phyloP scores from a whole-genome alignment of 208 protist genomes.

The Leishmania amazonensis region DNA sequence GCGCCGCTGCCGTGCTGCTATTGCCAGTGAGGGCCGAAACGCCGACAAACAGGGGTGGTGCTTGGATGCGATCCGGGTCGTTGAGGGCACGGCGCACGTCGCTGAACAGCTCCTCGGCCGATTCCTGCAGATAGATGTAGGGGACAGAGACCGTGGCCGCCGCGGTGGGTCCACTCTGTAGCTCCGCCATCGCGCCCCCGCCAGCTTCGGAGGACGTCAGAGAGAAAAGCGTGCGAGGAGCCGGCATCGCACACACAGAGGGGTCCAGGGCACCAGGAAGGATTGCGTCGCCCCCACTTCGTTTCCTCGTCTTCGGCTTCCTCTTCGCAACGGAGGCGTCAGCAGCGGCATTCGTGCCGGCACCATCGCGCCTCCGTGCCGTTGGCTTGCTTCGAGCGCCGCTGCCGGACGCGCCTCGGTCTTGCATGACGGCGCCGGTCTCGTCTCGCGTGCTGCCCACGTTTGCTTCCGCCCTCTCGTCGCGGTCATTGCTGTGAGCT shows the following conservation, averaged over 20 bases:
- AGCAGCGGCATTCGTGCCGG: not conserved
- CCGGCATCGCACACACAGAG: not conserved
- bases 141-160: slow-evolving; percentile 30
- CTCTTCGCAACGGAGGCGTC: not conserved
- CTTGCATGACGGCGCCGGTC: not conserved
- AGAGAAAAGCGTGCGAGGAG: slow-evolving; percentile 49
- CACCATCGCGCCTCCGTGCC: slow-evolving; percentile 9
- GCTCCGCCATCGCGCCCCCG: slow-evolving; percentile 2
- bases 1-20: not conserved
- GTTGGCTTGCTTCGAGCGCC: slow-evolving; percentile 5
- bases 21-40: slow-evolving; percentile 24
- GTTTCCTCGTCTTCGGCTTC: slow-evolving; percentile 3
- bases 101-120: slow-evolving; percentile 44
- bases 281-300: not conserved
- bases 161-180: slow-evolving; percentile 18
- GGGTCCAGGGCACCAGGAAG: not conserved
- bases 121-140: slow-evolving; percentile 40
- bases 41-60: slow-evolving; percentile 79
- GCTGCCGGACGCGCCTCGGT: not conserved
- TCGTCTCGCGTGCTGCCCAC: slow-evolving; percentile 1
- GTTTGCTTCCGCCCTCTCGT: slow-evolving; percentile 3
- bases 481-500: not conserved
- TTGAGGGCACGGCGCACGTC: slow-evolving; percentile 55
- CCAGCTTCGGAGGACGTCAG: slow-evolving; percentile 21
- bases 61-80: slow-evolving; percentile 85